Conservation (phyloP, 1,139 yeast genomes). For the Kodamaea sp. region DNA sequence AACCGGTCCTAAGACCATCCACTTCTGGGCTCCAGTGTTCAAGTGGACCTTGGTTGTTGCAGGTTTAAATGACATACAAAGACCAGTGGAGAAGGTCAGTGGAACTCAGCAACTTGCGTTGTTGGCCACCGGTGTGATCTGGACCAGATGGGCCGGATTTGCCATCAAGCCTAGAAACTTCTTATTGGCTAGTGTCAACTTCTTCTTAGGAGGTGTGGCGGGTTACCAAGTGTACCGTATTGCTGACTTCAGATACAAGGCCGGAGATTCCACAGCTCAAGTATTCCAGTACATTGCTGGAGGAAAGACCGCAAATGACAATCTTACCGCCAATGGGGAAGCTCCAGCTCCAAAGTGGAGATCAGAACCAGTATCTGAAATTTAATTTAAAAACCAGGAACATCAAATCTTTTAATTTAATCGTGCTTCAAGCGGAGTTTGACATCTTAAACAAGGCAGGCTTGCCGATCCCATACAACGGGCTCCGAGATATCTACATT, state of each 20-base stretch:
- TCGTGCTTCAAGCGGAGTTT: too few species aligned
- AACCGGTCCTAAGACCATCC: conserved; percentile 94
- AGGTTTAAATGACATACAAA: conserved; percentile 78
- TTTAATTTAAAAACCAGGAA: too few species aligned
- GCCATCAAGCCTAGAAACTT: conserved; percentile 88
- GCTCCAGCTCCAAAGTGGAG: conserved; percentile 2
- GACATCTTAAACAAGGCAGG: too few species aligned
- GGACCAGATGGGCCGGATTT: conserved; percentile 97
- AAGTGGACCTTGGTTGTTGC: conserved; percentile 92
- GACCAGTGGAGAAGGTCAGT: conserved; percentile 89
- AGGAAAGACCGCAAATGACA: conserved; percentile 36
- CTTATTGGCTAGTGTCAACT: conserved; percentile 88
- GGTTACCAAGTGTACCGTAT: conserved; percentile 80
- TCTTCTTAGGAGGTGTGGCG: conserved; percentile 89
- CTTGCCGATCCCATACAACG: too few species aligned
- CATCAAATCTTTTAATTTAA: too few species aligned
- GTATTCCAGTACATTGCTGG: conserved; percentile 58
- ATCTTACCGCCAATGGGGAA: conserved; percentile 1
- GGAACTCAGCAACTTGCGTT: conserved; percentile 93
- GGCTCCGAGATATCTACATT: too few species aligned
- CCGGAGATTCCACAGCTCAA: conserved; percentile 52
- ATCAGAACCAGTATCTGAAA: conserved; percentile 2
- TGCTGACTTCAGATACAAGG: conserved; percentile 55
- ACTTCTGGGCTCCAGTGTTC: conserved; percentile 78
- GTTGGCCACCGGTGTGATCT: conserved; percentile 87